Percentiles rank a stretch among this genome's conserved stretches.
phyloP scores from a whole-genome alignment of 129 eudicot genomes.

The Artemisia annua region DNA sequence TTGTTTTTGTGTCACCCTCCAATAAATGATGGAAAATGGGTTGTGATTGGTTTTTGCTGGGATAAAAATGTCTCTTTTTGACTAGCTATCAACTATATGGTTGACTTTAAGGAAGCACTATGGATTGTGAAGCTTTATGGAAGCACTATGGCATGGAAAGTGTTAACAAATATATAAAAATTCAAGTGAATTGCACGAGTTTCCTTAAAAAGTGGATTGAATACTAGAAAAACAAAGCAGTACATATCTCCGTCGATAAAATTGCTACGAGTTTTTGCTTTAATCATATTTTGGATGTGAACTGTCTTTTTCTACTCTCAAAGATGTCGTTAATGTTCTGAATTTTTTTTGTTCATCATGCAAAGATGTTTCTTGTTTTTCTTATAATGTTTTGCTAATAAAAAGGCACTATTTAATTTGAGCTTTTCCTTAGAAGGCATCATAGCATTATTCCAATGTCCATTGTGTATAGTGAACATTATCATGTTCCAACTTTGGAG shows the following conservation, averaged over 20 bases:
- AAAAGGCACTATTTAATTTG: too few species aligned
- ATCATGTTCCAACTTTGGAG: too few species aligned
- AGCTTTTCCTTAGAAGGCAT: too few species aligned
- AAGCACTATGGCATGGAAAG: neutral
- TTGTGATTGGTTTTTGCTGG: neutral
- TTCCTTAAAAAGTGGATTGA: neutral
- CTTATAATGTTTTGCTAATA: too few species aligned
- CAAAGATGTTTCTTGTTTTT: too few species aligned
- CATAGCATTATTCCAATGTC: too few species aligned
- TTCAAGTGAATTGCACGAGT: neutral
- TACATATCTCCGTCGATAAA: too few species aligned
- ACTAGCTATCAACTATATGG: neutral
- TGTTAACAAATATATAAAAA: neutral
- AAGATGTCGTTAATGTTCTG: too few species aligned
- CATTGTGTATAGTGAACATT: too few species aligned
- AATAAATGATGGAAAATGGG: constrained; percentile 3
- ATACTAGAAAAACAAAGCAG: neutral
- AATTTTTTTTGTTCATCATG: too few species aligned
- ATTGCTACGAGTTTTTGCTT: neutral
- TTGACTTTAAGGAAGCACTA: neutral
- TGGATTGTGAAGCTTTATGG: neutral
- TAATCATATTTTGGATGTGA: too few species aligned
- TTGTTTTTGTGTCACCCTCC: neutral
- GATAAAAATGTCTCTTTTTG: neutral
- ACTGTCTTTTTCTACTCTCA: too few species aligned